These are phyloP conservation scores for Fonsecaea multimorphosa DNA, from an alignment of 2,329 filamentous ascomycete species.

Conservation along the genomic window DNA sequence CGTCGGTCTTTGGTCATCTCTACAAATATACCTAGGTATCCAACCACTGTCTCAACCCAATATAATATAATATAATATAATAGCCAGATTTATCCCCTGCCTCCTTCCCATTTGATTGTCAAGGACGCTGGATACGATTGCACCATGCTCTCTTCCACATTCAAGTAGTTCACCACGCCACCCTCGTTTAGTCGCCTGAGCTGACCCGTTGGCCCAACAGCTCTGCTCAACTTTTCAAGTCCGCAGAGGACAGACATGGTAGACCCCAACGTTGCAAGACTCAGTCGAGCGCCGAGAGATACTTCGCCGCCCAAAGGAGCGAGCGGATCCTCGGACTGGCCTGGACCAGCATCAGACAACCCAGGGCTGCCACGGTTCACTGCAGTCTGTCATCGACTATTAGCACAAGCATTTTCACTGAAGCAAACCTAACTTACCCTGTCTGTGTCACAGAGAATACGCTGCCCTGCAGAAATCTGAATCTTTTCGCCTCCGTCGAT, in stretches of 20 bases:
- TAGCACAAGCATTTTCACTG: conserved; percentile 1
- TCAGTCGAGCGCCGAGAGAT: conserved; percentile 66
- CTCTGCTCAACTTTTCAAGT: conserved; percentile 47
- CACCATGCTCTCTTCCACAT: conserved; percentile 43
- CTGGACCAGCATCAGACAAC: conserved; percentile 63
- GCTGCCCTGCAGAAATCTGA: conserved; percentile 65
- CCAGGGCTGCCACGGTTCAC: conserved; percentile 62
- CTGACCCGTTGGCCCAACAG: conserved; percentile 48
- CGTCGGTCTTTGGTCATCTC: not conserved
- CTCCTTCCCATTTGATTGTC: conserved; percentile 52
- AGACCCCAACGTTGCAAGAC: conserved; percentile 62
- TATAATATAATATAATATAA: too few relatives aligned
- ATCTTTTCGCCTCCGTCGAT: conserved; percentile 70
- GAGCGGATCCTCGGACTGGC: not conserved
- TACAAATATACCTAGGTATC: not conserved
- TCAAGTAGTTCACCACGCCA: conserved; percentile 39
- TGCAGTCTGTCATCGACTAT: conserved; percentile 25
- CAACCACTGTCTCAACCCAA: not conserved
- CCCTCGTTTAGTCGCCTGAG: conserved; percentile 46
- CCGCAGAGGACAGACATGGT: conserved; percentile 48
- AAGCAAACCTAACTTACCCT: conserved; percentile 44
- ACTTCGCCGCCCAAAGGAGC: conserved; percentile 54
- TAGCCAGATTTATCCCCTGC: not conserved
- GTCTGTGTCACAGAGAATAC: conserved; percentile 67
- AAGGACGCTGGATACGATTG: conserved; percentile 51